phyloP scores from a whole-genome alignment of 2,329 filamentous ascomycete genomes.

The Orbilia brochopaga region DNA sequence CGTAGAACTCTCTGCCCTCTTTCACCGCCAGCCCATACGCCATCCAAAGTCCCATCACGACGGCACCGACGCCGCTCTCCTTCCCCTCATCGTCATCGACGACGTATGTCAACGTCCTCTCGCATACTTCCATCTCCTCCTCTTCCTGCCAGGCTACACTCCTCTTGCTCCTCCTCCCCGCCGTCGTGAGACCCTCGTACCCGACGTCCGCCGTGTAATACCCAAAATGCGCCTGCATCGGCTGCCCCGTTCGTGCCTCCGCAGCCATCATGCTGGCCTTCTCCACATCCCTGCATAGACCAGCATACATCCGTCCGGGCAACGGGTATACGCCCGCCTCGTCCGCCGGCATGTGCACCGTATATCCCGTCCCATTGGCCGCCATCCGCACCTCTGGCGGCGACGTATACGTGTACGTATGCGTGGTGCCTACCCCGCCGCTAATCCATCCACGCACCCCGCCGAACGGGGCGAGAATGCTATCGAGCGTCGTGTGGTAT shows the following conservation, averaged over 20 bases:
- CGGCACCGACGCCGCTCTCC: conserved; percentile 33
- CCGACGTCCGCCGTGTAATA: conserved; percentile 29
- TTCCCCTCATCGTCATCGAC: conserved; percentile 38
- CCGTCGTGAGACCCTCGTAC: conserved; percentile 28
- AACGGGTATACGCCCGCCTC: conserved; percentile 30
- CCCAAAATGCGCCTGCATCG: conserved; percentile 36
- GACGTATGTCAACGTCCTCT: conserved; percentile 46
- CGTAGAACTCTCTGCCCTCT: conserved; percentile 44
- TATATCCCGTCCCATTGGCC: conserved; percentile 30
- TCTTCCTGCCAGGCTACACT: neutral
- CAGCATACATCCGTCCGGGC: conserved; percentile 31
- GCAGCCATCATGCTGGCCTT: conserved; percentile 31
- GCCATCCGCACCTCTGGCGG: conserved; percentile 27
- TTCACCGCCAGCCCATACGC: conserved; percentile 38
- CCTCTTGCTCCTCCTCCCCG: neutral
- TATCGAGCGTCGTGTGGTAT: neutral
- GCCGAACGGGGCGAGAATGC: conserved; percentile 18
- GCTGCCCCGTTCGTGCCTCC: conserved; percentile 21
- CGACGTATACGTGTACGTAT: conserved; percentile 6
- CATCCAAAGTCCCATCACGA: conserved; percentile 49
- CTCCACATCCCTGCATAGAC: conserved; percentile 25
- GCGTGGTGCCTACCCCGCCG: neutral
- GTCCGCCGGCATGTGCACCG: conserved; percentile 27
- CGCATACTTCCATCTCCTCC: conserved; percentile 15
- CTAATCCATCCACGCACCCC: neutral